Evolutionary conservation across 345 rosid species (phyloP).

Genomic region (Mercurialis annua): DNA sequence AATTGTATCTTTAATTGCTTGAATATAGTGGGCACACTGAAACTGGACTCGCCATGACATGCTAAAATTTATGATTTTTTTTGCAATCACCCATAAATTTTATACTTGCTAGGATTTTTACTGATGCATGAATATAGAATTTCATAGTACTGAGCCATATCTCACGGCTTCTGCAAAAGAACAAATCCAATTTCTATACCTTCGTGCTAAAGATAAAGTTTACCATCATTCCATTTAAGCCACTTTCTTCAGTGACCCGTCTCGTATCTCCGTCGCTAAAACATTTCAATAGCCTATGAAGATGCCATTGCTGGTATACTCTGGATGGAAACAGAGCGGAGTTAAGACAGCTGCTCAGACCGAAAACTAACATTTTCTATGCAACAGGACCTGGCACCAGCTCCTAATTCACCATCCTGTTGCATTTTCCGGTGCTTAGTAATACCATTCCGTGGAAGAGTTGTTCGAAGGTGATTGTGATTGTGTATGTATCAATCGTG

Average conservation of each 20-base stretch:
- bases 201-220: slow-evolving; percentile 1
- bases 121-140: no score
- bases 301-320: not conserved
- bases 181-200: slow-evolving; percentile 13
- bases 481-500: slow-evolving; percentile 19
- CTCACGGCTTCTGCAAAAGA: slow-evolving; percentile 6
- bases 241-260: not conserved
- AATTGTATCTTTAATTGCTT: no score
- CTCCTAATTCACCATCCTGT: not conserved
- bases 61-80: no score
- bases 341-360: not conserved
- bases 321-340: not conserved
- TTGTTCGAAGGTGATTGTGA: not conserved
- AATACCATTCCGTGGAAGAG: not conserved
- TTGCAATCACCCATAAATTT: no score
- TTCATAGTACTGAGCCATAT: not conserved
- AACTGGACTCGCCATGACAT: no score
- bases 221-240: not conserved
- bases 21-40: no score
- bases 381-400: not conserved
- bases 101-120: no score
- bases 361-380: not conserved
- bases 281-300: not conserved
- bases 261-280: not conserved
- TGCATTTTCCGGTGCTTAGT: not conserved